phyloP scores from a whole-genome alignment of 768 basidiomycete species.

The Macrolepiota dolichaula region DNA sequence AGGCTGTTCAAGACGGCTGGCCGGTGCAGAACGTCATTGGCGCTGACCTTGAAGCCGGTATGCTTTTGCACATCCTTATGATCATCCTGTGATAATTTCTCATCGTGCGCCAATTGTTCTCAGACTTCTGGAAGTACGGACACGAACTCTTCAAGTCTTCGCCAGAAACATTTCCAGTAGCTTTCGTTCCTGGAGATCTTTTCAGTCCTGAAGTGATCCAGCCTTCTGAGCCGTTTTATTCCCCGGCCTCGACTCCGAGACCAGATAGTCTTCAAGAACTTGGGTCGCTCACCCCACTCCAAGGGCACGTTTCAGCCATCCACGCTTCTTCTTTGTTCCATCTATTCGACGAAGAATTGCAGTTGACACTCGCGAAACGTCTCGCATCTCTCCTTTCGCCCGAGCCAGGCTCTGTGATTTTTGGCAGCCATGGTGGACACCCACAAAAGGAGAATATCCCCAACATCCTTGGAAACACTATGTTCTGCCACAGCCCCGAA shows the following conservation, averaged over 20 bases:
- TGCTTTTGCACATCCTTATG: neutral
- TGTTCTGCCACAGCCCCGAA: slow-evolving; percentile 13
- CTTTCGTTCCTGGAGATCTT: slow-evolving; percentile 53
- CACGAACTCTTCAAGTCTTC: slow-evolving; percentile 57
- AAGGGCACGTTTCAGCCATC: slow-evolving; percentile 46
- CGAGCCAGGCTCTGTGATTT: slow-evolving; percentile 28
- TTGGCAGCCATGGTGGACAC: slow-evolving; percentile 33
- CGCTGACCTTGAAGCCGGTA: slow-evolving; percentile 33
- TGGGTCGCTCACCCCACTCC: slow-evolving; percentile 27
- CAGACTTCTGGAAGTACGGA: slow-evolving; percentile 60
- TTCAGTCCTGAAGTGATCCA: slow-evolving; percentile 43
- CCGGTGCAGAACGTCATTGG: slow-evolving; percentile 31
- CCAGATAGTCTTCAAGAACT: slow-evolving; percentile 7
- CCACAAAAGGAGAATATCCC: slow-evolving; percentile 17
- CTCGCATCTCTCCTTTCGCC: slow-evolving; percentile 31
- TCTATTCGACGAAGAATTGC: slow-evolving; percentile 29
- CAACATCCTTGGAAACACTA: neutral
- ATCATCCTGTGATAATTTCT: neutral
- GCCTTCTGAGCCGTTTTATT: slow-evolving; percentile 22
- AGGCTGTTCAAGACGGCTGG: slow-evolving; percentile 36
- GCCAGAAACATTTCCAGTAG: slow-evolving; percentile 46
- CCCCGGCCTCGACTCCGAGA: neutral
- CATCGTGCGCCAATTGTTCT: neutral
- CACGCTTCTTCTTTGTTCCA: slow-evolving; percentile 35
- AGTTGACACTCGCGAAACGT: slow-evolving; percentile 25